Evolutionary conservation across 192 early-diverging fungal species (phyloP), one percentile per base, ranked within the genome.

Genomic region (Dimargaris verticillata): DNA sequence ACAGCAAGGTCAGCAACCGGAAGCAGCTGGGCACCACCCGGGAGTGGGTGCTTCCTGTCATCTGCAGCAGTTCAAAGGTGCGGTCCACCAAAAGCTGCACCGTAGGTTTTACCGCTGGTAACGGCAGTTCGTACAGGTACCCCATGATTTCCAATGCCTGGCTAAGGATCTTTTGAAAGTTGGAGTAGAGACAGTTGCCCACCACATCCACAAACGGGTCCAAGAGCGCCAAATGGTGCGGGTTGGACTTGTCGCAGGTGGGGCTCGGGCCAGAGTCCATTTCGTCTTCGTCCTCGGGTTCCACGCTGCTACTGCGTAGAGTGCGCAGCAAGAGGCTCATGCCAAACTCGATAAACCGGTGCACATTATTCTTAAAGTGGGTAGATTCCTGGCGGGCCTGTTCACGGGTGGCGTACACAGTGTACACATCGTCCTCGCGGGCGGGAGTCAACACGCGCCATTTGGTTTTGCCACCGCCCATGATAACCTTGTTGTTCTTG

Each of bases 341-440:
- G 0, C 95, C 95, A 79, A 99, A 98, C 54, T 88, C 80, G 48
- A 95, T 86, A 72, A 99, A 97, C 10, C 86, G 72, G 62, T 94
- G 83, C 7, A 87, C 88, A 59, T 99, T 97, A 6, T 80, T 80
- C 29, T 82, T 77, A 67, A 88, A 87, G 60, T 88, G 86, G 58
- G 88, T 87, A n/a, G 81, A 68, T 47, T 84, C 70, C 44, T 77
- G 77, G 9, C 65, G 42, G 5, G 75, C 69, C 29, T 83, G 78
- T 25, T 53, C 72, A 20, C 88, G 77, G 61, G 81, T 82, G 18
- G 85, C 74, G 51, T 88, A 76, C 22, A 96, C 91, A 0, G 78
- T 83, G 45, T 75, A 86, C 52, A 59, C 20, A 24, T 69, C 65
- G 29, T 71, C 75, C 42, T 72, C 75, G 43, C 28, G 62, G 7